Evolutionary conservation across 495 filamentous ascomycete genomes (phyloP), one percentile per base, ranked within the genome.

Genomic region (Bacidia rubella): DNA sequence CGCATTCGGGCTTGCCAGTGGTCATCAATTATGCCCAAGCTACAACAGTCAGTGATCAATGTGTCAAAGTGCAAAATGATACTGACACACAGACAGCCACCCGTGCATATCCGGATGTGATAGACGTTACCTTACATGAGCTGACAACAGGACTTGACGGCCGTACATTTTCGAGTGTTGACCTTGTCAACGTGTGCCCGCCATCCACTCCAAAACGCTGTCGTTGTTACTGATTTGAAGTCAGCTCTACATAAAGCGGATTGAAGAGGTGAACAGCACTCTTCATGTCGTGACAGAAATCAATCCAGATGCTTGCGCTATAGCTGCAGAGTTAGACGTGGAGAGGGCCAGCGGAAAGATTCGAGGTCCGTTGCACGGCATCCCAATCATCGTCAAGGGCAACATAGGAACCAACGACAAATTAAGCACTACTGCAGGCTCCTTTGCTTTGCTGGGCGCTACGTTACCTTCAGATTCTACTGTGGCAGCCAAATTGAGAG

Each of bases 311-410:
- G 70, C 76, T 2, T 42, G 73, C 19, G 50, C 59, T 26, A 78
- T 80, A 27, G 78, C 79, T 1, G 58, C 54, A 17, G 60, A 62
- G n/a, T 62, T 78, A 3, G 79, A 82, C 59, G 54, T 54, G 3
- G 72, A 80, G 58, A 69, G 79, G 32, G 62, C 63, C 15, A 63
- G 62, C 61, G 75, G 76, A 2, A 59, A 25, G 20, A 39, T 41
- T 39, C 51, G 60, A 45, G 60, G 60, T 27, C 51, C 57, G 3
- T 67, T 84, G 2, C 80, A 86, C 65, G 82, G 82, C 12, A 72
- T 86, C 29, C 82, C 82, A 0, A 75, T 85, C 41, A 58, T 85
- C 11, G 73, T 85, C 62, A 85, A 86, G 65, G 75, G 81, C 60
- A 82, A 79, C 59, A 83, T 83, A 43, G 80, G 74, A 15, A 83